These are phyloP conservation scores for Aspergillus conjunctus DNA, from an alignment of 495 filamentous ascomycete genomes.

Conservation along the genomic window DNA sequence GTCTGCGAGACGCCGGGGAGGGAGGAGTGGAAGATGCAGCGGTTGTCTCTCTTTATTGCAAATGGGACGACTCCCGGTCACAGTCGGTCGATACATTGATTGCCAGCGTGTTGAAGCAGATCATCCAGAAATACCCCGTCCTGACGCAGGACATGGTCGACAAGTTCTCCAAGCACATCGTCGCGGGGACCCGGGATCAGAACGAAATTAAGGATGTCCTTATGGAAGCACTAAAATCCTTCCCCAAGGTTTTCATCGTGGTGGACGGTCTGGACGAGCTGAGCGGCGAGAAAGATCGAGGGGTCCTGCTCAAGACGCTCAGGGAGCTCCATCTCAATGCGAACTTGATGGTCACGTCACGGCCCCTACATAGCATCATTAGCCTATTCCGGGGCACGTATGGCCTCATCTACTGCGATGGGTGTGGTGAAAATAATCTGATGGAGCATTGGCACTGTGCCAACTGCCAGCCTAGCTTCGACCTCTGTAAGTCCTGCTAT, in stretches of 20 bases:
- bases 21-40: slow-evolving; percentile 14
- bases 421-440: neutral
- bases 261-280: slow-evolving; percentile 19
- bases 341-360: slow-evolving; percentile 17
- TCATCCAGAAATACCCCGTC: slow-evolving; percentile 12
- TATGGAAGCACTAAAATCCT: neutral
- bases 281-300: neutral
- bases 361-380: slow-evolving; percentile 6
- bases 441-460: neutral
- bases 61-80: slow-evolving; percentile 13
- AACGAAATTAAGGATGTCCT: neutral
- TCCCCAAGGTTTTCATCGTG: slow-evolving; percentile 15
- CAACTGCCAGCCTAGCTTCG: slow-evolving; percentile 2
- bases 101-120: slow-evolving; percentile 15
- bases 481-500: slow-evolving; percentile 11
- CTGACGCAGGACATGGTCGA: neutral
- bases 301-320: neutral
- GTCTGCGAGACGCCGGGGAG: neutral
- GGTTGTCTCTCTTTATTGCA: slow-evolving; percentile 10
- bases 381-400: neutral
- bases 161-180: neutral
- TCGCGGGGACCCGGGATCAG: neutral
- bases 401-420: slow-evolving; percentile 2
- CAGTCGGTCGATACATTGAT: slow-evolving; percentile 8
- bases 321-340: neutral